Evolutionary conservation across 2,329 filamentous ascomycete genomes (phyloP).

Genomic region (Beauveria sp.): DNA sequence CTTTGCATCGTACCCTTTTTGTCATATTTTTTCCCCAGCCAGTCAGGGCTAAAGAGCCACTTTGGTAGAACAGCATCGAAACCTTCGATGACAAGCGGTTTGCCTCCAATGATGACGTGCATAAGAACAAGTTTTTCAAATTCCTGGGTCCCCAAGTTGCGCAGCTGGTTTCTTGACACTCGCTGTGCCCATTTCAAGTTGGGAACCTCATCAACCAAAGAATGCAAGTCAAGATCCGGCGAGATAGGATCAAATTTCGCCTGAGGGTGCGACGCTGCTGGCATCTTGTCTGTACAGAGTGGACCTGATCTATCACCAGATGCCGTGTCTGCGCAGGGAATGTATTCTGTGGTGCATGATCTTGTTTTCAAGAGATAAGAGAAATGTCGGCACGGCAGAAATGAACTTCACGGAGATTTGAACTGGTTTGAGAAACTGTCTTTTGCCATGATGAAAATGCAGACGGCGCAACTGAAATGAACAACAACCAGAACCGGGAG

Average conservation of each 20-base stretch:
- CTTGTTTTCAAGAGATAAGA: not conserved
- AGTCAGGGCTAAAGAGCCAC: conserved; percentile 70
- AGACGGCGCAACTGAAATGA: not conserved
- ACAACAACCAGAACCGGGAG: not conserved
- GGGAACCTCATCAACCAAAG: conserved; percentile 65
- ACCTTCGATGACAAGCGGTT: conserved; percentile 83
- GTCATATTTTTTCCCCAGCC: conserved; percentile 72
- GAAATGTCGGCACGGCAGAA: not conserved
- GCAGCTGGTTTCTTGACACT: conserved; percentile 71
- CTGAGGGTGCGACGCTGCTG: conserved; percentile 64
- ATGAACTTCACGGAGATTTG: not conserved
- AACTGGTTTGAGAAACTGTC: not conserved
- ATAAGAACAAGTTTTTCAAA: conserved; percentile 81
- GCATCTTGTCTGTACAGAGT: conserved; percentile 49
- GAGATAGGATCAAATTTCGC: conserved; percentile 89
- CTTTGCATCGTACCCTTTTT: conserved; percentile 58
- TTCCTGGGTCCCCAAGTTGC: conserved; percentile 63
- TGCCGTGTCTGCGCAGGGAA: not conserved
- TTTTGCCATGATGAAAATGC: not conserved
- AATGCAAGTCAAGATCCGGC: conserved; percentile 70
- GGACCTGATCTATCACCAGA: not conserved
- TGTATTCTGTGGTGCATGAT: not conserved
- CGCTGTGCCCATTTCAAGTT: conserved; percentile 85
- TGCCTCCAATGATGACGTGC: conserved; percentile 77
- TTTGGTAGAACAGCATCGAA: conserved; percentile 71